phyloP scores from a whole-genome alignment of 768 basidiomycete genomes.

The Russula ochroleuca region DNA sequence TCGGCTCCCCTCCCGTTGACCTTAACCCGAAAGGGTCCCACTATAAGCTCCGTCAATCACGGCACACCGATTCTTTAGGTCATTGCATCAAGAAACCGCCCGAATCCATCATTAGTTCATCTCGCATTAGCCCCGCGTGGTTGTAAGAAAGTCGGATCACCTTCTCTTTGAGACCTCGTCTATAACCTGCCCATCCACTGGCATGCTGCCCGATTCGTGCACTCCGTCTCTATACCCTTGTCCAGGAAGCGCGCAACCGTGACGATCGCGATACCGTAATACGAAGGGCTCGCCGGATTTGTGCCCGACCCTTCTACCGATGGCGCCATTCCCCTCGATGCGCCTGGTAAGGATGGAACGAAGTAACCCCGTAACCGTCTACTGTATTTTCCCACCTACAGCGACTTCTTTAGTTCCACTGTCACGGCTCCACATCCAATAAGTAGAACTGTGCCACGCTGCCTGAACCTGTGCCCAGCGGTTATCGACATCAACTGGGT shows the following conservation, averaged over 20 bases:
- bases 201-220: background rate
- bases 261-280: constrained; percentile 40
- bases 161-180: background rate
- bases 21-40: background rate
- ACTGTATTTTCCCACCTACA: too few relatives aligned
- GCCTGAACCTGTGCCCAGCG: too few relatives aligned
- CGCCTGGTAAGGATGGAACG: constrained; percentile 30
- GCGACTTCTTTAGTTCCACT: too few relatives aligned
- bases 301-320: constrained; percentile 36
- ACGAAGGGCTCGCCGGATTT: constrained; percentile 64
- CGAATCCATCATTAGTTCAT: too few relatives aligned
- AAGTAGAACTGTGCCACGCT: too few relatives aligned
- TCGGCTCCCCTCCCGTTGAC: background rate
- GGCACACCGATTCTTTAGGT: too few relatives aligned
- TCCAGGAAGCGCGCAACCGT: constrained; percentile 86
- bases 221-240: background rate
- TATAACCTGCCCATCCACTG: background rate
- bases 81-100: too few relatives aligned
- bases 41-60: background rate
- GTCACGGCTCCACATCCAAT: too few relatives aligned
- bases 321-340: constrained; percentile 52
- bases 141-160: too few relatives aligned
- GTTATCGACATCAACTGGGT: too few relatives aligned
- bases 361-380: too few relatives aligned
- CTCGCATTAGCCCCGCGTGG: too few relatives aligned